Base-by-base conservation (phyloP, 176 grass and related monocot species). In the Aegilops tauschii region DNA sequence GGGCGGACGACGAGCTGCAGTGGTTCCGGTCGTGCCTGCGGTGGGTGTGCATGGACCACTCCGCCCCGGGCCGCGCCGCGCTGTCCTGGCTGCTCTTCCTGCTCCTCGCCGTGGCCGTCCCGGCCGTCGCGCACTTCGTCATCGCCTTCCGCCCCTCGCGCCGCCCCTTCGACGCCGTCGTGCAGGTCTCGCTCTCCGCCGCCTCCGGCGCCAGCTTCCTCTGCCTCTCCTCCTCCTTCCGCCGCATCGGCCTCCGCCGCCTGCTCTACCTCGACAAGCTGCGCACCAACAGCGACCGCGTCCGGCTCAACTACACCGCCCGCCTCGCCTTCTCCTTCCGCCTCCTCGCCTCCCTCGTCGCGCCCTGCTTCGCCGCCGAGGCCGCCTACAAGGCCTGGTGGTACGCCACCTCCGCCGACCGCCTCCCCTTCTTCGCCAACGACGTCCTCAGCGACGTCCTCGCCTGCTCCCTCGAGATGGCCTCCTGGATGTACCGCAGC, bases 1-100 rank as follows among this genome's bases (percentile, higher is more conserved):
- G 62, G 0, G 17, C 81, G 12, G 92, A 95, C 74, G 96, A 91
- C 69, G 96, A 95, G 47, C 78, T 98, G 36, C 87, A 83, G 79
- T 93, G 96, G 78, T 92, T 98, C 90, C 73, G 93, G 13, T 88
- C 86, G 6, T 95, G 86, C 78, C 91, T 95, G 3, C 83, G 86
- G 4, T 98, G 92, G 90, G 93, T 95, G 49, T 94, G 90, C 88
- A 93, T 98, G 91, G 96, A 98, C 86, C 96, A 98, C 71, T 92
- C 96, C 0, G 68, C 63, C 39, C 36, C 77, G 0, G 2, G 8
- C 9, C 65, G 67, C 27, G 84, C 92, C 2, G 71, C 90, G 35
- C 32, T 93, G 0, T 98, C 96, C 0, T 98, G 92, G 90, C 49
- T 87, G 0, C 90, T 95, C 72, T 98, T 98, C 88, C 1, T 77